Evolutionary conservation across 2,329 filamentous ascomycete genomes (phyloP).

Genomic region (Colletotrichum cordylinicola): DNA sequence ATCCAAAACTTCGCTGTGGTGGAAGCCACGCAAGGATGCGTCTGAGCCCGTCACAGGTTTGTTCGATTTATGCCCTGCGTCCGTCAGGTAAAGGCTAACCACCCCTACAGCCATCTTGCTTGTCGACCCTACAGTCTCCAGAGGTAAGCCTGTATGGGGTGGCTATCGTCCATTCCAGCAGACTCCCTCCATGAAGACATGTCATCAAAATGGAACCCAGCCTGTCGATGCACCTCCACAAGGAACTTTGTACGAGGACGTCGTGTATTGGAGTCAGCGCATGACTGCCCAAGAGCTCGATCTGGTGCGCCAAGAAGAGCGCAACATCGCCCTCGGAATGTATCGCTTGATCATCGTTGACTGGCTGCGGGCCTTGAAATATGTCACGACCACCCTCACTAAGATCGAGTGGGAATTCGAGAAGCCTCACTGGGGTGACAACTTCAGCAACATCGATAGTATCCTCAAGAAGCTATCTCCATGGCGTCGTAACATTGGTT

Average conservation of each 20-base stretch:
- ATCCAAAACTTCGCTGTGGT: background rate
- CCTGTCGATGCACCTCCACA: background rate
- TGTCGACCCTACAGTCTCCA: background rate
- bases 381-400: background rate
- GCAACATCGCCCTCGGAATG: background rate
- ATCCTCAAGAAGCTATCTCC: background rate
- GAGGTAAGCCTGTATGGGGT: background rate
- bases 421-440: background rate
- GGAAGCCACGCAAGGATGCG: background rate
- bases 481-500: background rate
- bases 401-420: background rate
- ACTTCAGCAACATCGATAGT: background rate
- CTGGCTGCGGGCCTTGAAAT: background rate
- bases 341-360: background rate
- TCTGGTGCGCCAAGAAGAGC: background rate
- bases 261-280: background rate
- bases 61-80: background rate
- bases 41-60: background rate
- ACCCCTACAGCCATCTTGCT: background rate
- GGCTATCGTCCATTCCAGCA: background rate
- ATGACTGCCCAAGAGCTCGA: background rate
- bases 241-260: background rate
- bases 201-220: accelerated
- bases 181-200: background rate
- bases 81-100: background rate